Evolutionary conservation across 371 early-diverging fungal species (phyloP), one percentile per base, ranked within the genome.

Genomic region (Apophysomyces elegans): DNA sequence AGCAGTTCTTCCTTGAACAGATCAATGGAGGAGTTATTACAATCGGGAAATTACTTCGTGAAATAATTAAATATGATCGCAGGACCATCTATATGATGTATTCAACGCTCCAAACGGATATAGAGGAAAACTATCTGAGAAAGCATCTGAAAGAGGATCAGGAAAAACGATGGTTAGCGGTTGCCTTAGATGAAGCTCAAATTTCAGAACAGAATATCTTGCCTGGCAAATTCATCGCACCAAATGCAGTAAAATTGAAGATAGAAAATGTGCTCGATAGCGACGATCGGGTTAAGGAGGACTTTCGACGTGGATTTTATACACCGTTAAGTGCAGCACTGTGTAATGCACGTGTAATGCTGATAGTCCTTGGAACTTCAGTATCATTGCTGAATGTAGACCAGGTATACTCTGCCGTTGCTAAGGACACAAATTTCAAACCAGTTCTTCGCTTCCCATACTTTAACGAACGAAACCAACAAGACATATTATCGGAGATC

Each of bases 121-220:
- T 26, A 26, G 47, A 26, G 16, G 47, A 21, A 47, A 13, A 47
- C 1, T 7, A 47, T 47, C 47, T 47, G n/a, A 35, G 41, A 45
- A 36, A 41, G 3, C 47, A 47, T 47, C 47, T 21, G n/a, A 35
- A 50, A 45, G 26, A 41, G 3, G 0, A 13, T 70, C 65, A 61
- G n/a, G 46, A 45, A 35, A 56, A 58, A 4, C 64, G n/a, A 38
- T 65, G 68, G 21, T 64, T 71, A 39, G 75, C 62, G 43, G 63
- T 75, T 16, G 75, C 71, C 37, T 18, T 74, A 38, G 71, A 70
- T 63, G 64, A 74, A 44, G 68, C 71, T 1, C 75, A 75, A 7
- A 12, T 71, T 18, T 69, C 71, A 58, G 62, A 36, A 62, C 21
- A 14, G 1, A 36, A 59, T 46, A 70, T 70, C 18, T 38, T 74